These are phyloP conservation scores for Daldinia grandis DNA, from an alignment of 495 filamentous ascomycete species.

Conservation along the genomic window DNA sequence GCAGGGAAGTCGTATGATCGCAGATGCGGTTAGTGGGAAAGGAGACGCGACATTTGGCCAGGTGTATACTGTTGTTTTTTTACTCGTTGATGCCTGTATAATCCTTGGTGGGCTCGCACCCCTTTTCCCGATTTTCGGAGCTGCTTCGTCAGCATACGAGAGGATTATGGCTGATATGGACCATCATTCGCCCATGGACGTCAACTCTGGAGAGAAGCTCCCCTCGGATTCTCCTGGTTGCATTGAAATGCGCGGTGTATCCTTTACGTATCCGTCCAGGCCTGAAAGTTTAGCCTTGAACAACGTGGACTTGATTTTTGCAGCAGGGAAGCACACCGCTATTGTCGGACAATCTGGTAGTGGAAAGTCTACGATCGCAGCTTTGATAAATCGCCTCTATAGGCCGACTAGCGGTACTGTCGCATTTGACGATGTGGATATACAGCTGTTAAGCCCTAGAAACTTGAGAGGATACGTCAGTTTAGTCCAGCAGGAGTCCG, in stretches of 20 bases:
- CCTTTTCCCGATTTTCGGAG: constrained; percentile 64
- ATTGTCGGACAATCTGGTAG: constrained; percentile 73
- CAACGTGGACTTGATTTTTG: constrained; percentile 56
- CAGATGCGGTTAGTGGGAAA: constrained; percentile 49
- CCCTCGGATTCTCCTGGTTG: constrained; percentile 47
- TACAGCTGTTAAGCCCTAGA: constrained; percentile 61
- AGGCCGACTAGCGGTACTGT: constrained; percentile 52
- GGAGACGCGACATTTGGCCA: constrained; percentile 59
- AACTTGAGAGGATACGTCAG: constrained; percentile 63
- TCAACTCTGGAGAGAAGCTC: constrained; percentile 47
- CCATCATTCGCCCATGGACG: constrained; percentile 57
- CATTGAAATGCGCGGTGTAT: constrained; percentile 61
- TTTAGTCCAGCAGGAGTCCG: constrained; percentile 71
- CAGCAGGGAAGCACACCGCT: constrained; percentile 65
- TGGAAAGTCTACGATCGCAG: constrained; percentile 71
- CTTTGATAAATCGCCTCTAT: constrained; percentile 62
- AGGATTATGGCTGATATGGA: constrained; percentile 61
- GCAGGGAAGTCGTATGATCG: constrained; percentile 65
- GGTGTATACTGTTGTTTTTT: constrained; percentile 69
- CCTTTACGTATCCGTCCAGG: constrained; percentile 66
- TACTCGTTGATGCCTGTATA: constrained; percentile 68
- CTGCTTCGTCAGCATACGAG: constrained; percentile 61
- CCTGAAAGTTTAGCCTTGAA: constrained; percentile 59
- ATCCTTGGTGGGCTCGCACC: constrained; percentile 68
- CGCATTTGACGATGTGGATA: constrained; percentile 58